Evolutionary conservation across 1,284 basidiomycete genomes (phyloP).

Genomic region (Puccinia polysora): DNA sequence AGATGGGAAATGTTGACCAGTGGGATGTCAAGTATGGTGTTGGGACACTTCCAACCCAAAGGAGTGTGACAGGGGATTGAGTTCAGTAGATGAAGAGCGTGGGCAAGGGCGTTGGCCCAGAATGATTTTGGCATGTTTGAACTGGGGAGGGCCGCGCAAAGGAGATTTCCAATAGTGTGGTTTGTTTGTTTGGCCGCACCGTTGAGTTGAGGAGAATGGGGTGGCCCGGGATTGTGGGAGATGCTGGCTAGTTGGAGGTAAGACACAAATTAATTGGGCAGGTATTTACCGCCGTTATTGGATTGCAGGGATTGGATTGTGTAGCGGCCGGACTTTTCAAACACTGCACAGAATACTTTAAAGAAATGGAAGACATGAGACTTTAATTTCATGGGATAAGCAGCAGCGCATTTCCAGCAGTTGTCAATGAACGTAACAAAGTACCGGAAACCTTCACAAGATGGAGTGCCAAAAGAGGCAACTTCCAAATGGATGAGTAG

Average conservation of each 20-base stretch:
- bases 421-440: conserved; percentile 2
- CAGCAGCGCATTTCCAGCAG: background rate
- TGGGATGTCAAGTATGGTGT: background rate
- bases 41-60: background rate
- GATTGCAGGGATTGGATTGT: conserved; percentile 52
- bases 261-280: conserved; percentile 47
- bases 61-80: conserved; percentile 46
- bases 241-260: conserved; percentile 52
- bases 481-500: too few species aligned
- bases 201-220: conserved; percentile 54
- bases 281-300: conserved; percentile 53
- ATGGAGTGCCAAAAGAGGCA: too few species aligned
- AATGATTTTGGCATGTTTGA: conserved; percentile 50
- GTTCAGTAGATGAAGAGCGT: conserved; percentile 53
- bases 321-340: conserved; percentile 47
- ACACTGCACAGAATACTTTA: conserved; percentile 50
- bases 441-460: background rate
- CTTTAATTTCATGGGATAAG: conserved; percentile 11
- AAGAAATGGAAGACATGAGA: conserved; percentile 47
- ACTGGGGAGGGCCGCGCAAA: conserved; percentile 49
- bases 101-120: conserved; percentile 53
- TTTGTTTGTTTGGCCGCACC: conserved; percentile 51
- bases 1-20: background rate
- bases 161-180: conserved; percentile 50
- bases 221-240: conserved; percentile 51